These are phyloP conservation scores for Ascochyta viciae-villosae DNA, from an alignment of 2,329 filamentous ascomycete species.

Conservation along the genomic window DNA sequence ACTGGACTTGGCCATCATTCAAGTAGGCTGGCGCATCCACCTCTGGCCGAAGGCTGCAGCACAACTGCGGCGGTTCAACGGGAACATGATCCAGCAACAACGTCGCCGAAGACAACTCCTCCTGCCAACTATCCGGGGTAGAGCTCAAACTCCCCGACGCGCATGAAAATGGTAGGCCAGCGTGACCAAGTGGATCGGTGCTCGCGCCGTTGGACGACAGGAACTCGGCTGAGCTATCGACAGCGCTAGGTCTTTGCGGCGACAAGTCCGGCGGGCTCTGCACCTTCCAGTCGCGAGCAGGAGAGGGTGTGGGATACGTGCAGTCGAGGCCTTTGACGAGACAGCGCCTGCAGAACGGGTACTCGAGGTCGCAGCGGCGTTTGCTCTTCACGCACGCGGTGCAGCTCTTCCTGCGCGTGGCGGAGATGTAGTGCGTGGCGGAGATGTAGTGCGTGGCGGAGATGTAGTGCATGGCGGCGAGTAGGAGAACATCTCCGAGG, in stretches of 20 bases:
- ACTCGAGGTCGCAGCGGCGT: conserved; percentile 40
- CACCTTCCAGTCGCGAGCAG: conserved; percentile 32
- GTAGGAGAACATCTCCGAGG: conserved; percentile 24
- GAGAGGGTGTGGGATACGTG: conserved; percentile 28
- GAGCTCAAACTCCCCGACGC: conserved; percentile 10
- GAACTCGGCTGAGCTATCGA: conserved; percentile 7
- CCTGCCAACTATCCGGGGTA: conserved; percentile 23
- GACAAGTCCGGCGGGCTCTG: conserved; percentile 19
- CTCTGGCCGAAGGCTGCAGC: background rate
- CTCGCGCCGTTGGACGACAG: conserved; percentile 9
- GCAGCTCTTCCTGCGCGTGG: conserved; percentile 42
- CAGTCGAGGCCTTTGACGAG: conserved; percentile 37
- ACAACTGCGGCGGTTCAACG: background rate
- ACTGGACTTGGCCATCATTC: conserved; percentile 22
- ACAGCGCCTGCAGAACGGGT: conserved; percentile 40
- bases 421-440: conserved; percentile 34
- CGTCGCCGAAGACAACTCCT: background rate
- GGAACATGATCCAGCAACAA: background rate
- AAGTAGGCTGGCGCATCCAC: conserved; percentile 21
- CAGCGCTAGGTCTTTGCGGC: conserved; percentile 13
- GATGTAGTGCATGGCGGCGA: conserved; percentile 30
- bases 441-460: conserved; percentile 35
- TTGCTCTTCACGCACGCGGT: conserved; percentile 39
- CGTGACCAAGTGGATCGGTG: conserved; percentile 3
- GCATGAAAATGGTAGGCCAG: conserved; percentile 4